These are phyloP conservation scores for Aureobasidium sp. DNA, from an alignment of 2,329 filamentous ascomycete genomes.

Conservation along the genomic window DNA sequence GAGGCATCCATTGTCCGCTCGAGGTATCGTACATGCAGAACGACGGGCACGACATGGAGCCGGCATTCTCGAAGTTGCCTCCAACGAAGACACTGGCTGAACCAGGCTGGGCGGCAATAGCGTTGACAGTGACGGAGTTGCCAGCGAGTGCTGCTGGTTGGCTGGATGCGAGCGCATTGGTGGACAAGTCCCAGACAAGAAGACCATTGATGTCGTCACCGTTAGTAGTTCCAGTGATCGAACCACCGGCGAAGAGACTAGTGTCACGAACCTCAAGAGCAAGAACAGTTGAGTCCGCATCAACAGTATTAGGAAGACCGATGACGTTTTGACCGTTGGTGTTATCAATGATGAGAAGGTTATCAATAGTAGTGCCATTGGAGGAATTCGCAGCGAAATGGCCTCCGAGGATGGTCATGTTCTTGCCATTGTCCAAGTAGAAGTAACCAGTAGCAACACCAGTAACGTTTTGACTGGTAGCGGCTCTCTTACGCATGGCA, in stretches of 20 bases:
- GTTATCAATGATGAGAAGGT: conserved; percentile 75
- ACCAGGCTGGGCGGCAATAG: conserved; percentile 65
- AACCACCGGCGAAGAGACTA: conserved; percentile 75
- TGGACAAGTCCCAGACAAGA: conserved; percentile 68
- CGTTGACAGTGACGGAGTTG: conserved; percentile 62
- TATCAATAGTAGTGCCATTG: conserved; percentile 66
- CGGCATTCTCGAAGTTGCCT: conserved; percentile 76
- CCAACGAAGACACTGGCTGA: conserved; percentile 75
- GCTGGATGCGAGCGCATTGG: conserved; percentile 52
- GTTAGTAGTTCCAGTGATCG: conserved; percentile 63
- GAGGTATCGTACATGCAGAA: conserved; percentile 73
- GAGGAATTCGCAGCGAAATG: conserved; percentile 68
- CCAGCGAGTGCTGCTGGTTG: conserved; percentile 75
- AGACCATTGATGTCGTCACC: conserved; percentile 62
- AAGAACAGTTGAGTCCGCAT: conserved; percentile 66
- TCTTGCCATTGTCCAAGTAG: conserved; percentile 61
- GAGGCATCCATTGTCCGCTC: conserved; percentile 69
- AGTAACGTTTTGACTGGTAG: conserved; percentile 41
- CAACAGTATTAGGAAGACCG: conserved; percentile 61
- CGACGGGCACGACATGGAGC: conserved; percentile 71
- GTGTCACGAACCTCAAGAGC: conserved; percentile 61
- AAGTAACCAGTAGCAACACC: conserved; percentile 76
- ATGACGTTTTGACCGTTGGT: conserved; percentile 58
- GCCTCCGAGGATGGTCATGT: conserved; percentile 81
- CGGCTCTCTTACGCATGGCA: conserved; percentile 34